Conservation (phyloP, 768 basidiomycete genomes). For the Xanthoconium purpureum region DNA sequence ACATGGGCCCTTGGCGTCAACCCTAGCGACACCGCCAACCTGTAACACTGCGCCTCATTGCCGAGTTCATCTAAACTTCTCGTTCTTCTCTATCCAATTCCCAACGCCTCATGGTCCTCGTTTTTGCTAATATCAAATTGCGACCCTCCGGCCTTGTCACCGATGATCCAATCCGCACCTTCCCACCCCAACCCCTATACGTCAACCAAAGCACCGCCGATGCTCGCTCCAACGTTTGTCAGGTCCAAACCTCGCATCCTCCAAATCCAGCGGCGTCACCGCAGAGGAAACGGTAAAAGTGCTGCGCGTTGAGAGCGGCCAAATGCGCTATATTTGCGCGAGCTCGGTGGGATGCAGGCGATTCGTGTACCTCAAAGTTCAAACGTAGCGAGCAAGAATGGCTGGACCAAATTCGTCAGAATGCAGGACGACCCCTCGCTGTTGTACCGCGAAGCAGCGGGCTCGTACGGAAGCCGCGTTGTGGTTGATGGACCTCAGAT, state of each 20-base stretch:
- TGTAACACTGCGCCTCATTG: conserved; percentile 29
- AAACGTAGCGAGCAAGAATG: conserved; percentile 39
- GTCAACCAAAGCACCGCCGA: conserved; percentile 35
- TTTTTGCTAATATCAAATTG: conserved; percentile 28
- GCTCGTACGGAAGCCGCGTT: background rate
- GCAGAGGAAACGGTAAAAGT: conserved; percentile 49
- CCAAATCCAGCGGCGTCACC: conserved; percentile 45
- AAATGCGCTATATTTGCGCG: conserved; percentile 51
- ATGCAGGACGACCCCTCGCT: conserved; percentile 50
- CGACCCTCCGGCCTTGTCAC: conserved; percentile 20
- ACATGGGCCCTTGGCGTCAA: conserved; percentile 42
- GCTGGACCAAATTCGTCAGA: conserved; percentile 53
- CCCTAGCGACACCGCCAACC: conserved; percentile 40
- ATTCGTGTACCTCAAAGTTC: conserved; percentile 40
- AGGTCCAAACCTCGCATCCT: conserved; percentile 35
- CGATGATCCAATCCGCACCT: background rate
- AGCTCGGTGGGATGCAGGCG: conserved; percentile 48
- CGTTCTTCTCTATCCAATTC: background rate
- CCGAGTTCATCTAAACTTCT: conserved; percentile 32
- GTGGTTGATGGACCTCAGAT: no score
- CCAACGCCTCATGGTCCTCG: background rate
- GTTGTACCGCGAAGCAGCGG: conserved; percentile 50
- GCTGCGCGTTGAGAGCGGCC: conserved; percentile 44
- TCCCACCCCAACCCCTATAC: conserved; percentile 11
- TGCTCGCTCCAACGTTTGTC: conserved; percentile 35